These are phyloP conservation scores for Talaromyces funiculosus DNA, from an alignment of 2,329 filamentous ascomycete species.

Conservation along the genomic window DNA sequence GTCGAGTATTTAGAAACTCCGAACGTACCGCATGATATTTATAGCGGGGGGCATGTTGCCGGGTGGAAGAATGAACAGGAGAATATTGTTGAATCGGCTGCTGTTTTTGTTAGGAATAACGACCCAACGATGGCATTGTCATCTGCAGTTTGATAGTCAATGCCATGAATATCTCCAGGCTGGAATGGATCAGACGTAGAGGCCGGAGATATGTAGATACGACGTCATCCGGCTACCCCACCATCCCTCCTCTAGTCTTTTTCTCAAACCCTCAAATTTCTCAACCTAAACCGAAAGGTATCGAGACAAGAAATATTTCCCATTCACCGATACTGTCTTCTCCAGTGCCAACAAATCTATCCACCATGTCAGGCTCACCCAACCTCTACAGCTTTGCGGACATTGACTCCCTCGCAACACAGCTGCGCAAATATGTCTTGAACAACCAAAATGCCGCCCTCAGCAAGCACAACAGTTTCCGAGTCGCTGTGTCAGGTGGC, in stretches of 20 bases:
- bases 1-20: constrained; percentile 15
- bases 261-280: not conserved
- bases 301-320: too few species aligned
- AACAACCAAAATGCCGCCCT: constrained; percentile 75
- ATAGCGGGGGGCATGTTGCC: constrained; percentile 14
- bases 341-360: not conserved
- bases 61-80: constrained; percentile 16
- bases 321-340: not conserved
- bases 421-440: constrained; percentile 76
- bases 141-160: not conserved
- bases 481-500: constrained; percentile 87
- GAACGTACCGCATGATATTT: constrained; percentile 18
- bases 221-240: not conserved
- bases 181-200: not conserved
- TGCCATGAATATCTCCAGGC: not conserved
- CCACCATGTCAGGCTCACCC: constrained; percentile 38
- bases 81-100: constrained; percentile 2
- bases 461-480: constrained; percentile 75
- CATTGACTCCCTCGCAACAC: constrained; percentile 63
- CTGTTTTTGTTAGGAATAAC: not conserved
- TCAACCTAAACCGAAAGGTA: too few species aligned
- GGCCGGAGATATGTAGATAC: not conserved
- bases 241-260: not conserved
- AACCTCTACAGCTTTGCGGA: constrained; percentile 75
- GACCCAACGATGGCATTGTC: not conserved